These are phyloP conservation scores for Mycena galericulata DNA, from an alignment of 768 basidiomycete genomes.

Conservation along the genomic window DNA sequence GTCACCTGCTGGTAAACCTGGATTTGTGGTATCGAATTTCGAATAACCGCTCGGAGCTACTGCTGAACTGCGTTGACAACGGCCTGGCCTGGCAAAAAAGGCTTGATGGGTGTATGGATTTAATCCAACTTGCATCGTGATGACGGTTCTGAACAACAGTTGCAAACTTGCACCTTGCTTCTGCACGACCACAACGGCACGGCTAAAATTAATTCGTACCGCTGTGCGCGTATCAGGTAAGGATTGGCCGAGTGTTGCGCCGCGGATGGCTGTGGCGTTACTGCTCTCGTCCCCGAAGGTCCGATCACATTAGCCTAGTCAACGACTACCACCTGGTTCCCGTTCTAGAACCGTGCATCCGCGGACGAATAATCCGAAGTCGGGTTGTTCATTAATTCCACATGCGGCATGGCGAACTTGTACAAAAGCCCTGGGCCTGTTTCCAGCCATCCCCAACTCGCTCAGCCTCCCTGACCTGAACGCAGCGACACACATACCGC, in stretches of 20 bases:
- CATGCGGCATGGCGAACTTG: conserved; percentile 20
- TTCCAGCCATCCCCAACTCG: conserved; percentile 17
- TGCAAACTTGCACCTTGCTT: conserved; percentile 4
- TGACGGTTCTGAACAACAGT: not conserved
- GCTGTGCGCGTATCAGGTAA: conserved; percentile 26
- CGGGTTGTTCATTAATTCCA: conserved; percentile 18
- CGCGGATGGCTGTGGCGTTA: conserved; percentile 26
- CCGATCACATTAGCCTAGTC: conserved; percentile 32
- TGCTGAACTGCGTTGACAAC: too few species aligned
- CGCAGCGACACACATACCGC: conserved; percentile 24
- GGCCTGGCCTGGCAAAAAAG: not conserved
- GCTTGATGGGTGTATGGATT: not conserved
- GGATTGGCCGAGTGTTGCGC: conserved; percentile 23
- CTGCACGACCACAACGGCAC: conserved; percentile 19
- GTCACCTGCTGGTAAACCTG: too few species aligned
- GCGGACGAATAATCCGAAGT: conserved; percentile 33
- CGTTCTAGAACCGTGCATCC: conserved; percentile 33
- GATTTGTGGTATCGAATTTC: too few species aligned
- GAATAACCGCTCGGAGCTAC: too few species aligned
- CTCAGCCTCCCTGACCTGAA: conserved; percentile 28
- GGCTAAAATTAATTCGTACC: conserved; percentile 10
- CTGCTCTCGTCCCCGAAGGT: conserved; percentile 23
- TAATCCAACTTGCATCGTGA: not conserved
- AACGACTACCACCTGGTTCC: conserved; percentile 10
- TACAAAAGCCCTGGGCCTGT: conserved; percentile 32